A percentile compares a stretch with the other conserved stretches of the same genome.
phyloP scores from a whole-genome alignment of 2,329 filamentous ascomycete species.

The Aspergillus brunneoviolaceus region DNA sequence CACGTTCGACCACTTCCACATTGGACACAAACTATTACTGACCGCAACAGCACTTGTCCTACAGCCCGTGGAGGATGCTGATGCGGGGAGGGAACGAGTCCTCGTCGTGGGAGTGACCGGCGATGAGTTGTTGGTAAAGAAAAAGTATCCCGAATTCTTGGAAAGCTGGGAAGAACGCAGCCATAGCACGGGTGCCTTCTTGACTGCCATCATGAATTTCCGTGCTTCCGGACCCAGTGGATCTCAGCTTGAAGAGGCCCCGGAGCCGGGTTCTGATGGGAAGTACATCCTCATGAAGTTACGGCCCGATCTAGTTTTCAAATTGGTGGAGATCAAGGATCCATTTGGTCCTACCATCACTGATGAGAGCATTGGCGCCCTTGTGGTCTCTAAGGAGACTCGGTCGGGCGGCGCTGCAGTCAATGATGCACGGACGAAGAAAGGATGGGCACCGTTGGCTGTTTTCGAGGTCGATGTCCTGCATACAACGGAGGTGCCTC shows the following conservation, averaged over 20 bases:
- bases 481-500: conserved; percentile 61
- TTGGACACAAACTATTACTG: conserved; percentile 92
- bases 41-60: conserved; percentile 79
- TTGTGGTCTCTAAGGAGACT: conserved; percentile 88
- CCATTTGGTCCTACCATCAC: conserved; percentile 88
- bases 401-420: conserved; percentile 78
- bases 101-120: conserved; percentile 86
- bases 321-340: conserved; percentile 83
- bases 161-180: conserved; percentile 78
- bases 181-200: conserved; percentile 67
- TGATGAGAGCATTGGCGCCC: conserved; percentile 70
- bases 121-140: conserved; percentile 80
- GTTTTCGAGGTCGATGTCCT: conserved; percentile 90
- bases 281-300: conserved; percentile 49
- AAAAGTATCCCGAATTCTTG: conserved; percentile 79
- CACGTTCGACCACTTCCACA: conserved; percentile 94
- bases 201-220: conserved; percentile 63
- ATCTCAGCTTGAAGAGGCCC: conserved; percentile 32
- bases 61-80: conserved; percentile 46
- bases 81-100: conserved; percentile 47
- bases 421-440: conserved; percentile 75
- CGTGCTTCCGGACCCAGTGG: conserved; percentile 45
- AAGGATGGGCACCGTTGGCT: conserved; percentile 72
- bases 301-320: conserved; percentile 64
- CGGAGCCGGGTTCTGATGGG: conserved; percentile 39